Conservation (phyloP, 2,329 filamentous ascomycete species). For the Zymoseptoria pseudotritici region DNA sequence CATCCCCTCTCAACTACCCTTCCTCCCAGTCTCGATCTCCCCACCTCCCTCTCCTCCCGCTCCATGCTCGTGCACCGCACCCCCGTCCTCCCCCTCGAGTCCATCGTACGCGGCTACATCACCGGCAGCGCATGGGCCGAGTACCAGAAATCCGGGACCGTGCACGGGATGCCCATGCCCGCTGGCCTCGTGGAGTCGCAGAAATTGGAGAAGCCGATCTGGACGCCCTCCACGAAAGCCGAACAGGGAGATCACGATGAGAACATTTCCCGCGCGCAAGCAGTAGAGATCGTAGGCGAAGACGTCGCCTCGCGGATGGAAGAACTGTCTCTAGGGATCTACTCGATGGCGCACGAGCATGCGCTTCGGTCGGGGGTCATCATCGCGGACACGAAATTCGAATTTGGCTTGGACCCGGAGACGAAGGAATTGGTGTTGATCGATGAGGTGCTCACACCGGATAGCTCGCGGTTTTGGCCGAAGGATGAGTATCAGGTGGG, state of each 20-base stretch:
- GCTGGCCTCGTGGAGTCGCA: conserved; percentile 63
- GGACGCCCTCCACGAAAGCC: conserved; percentile 81
- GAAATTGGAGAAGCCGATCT: conserved; percentile 61
- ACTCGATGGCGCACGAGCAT: conserved; percentile 56
- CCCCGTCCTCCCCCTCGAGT: conserved; percentile 70
- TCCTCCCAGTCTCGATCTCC: conserved; percentile 40
- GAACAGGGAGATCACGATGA: conserved; percentile 71
- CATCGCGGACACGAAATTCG: conserved; percentile 71
- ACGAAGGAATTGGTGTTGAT: conserved; percentile 65
- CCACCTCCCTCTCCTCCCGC: conserved; percentile 47
- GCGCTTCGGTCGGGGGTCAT: conserved; percentile 62
- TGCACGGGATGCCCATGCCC: conserved; percentile 67
- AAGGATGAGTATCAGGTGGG: conserved; percentile 65
- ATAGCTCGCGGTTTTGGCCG: conserved; percentile 75
- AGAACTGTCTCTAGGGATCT: conserved; percentile 56
- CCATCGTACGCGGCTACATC: conserved; percentile 84
- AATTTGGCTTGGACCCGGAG: conserved; percentile 58
- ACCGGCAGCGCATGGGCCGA: conserved; percentile 79
- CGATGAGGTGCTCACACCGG: conserved; percentile 78
- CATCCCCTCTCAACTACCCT: conserved; percentile 56
- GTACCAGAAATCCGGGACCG: conserved; percentile 64
- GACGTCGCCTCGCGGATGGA: conserved; percentile 59
- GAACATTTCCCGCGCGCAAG: conserved; percentile 69
- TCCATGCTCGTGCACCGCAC: conserved; percentile 71
- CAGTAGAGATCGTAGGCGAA: conserved; percentile 55